phyloP scores from a whole-genome alignment of 148 eudicot species.

The Camellia sinensis region DNA sequence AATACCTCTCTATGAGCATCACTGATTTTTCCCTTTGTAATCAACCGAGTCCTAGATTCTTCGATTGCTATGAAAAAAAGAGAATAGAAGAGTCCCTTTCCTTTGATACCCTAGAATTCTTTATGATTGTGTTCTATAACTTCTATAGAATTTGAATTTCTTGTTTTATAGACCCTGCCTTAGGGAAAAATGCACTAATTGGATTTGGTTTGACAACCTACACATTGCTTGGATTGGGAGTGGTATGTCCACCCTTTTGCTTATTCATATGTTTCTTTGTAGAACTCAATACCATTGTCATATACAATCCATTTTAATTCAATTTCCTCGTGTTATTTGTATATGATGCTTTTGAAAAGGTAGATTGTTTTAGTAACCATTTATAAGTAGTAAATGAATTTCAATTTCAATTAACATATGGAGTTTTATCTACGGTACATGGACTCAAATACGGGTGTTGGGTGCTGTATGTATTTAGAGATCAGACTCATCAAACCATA shows the following conservation, averaged over 20 bases:
- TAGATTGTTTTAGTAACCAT: background rate
- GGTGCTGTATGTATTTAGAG: too few relatives aligned
- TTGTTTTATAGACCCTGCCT: conserved; percentile 76
- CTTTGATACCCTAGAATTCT: background rate
- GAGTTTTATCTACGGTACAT: background rate
- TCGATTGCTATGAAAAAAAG: background rate
- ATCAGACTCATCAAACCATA: too few relatives aligned
- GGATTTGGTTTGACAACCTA: conserved; percentile 88
- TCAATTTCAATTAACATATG: background rate
- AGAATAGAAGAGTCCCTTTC: background rate
- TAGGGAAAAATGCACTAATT: conserved; percentile 67
- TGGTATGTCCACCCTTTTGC: conserved; percentile 51
- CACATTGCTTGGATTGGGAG: conserved; percentile 83
- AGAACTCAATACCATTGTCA: background rate
- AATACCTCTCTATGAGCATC: background rate
- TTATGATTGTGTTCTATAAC: background rate
- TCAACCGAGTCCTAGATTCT: background rate
- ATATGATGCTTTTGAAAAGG: background rate
- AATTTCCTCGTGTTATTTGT: background rate
- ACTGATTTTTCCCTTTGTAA: background rate
- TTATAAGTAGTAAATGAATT: background rate
- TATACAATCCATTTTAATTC: too few relatives aligned
- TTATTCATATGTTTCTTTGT: background rate
- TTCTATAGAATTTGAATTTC: background rate
- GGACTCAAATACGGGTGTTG: too few relatives aligned